A percentile compares a stretch with the other conserved stretches of the same genome.
These are phyloP conservation scores for Bondarzewia mesenterica DNA, from an alignment of 1,284 basidiomycete species.

Conservation along the genomic window DNA sequence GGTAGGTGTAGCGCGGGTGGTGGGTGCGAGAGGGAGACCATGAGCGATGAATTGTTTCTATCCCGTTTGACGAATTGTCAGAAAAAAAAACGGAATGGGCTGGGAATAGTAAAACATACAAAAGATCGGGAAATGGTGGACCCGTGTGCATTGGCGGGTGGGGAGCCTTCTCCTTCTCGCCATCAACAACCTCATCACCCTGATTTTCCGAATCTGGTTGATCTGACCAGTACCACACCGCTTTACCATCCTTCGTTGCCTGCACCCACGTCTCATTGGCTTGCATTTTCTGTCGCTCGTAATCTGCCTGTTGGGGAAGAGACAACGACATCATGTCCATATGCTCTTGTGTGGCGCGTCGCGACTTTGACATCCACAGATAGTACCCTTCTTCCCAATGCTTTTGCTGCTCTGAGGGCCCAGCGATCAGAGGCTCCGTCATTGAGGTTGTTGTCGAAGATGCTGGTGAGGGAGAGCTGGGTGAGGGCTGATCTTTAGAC, in stretches of 20 bases:
- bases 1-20: slow-evolving; percentile 13
- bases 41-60: slow-evolving; percentile 15
- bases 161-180: slow-evolving; percentile 8
- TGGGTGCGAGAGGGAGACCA: slow-evolving; percentile 18
- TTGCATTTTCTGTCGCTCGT: slow-evolving; percentile 31
- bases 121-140: slow-evolving; percentile 9
- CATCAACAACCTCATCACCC: slow-evolving; percentile 4
- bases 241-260: slow-evolving; percentile 11
- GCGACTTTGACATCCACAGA: slow-evolving; percentile 54
- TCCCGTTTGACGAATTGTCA: background rate
- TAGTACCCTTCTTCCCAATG: slow-evolving; percentile 73
- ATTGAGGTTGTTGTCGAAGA: slow-evolving; percentile 13
- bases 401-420: slow-evolving; percentile 26
- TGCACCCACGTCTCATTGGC: slow-evolving; percentile 34
- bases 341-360: slow-evolving; percentile 46
- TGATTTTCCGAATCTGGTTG: background rate
- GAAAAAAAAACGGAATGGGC: background rate
- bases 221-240: slow-evolving; percentile 1
- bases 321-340: slow-evolving; percentile 49
- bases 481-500: background rate
- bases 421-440: too few relatives aligned
- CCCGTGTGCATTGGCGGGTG: slow-evolving; percentile 6
- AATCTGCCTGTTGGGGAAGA: slow-evolving; percentile 40
- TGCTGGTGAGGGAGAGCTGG: slow-evolving; percentile 1
- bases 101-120: slow-evolving; percentile 1